These are phyloP conservation scores for Plasmodium sp. DNA, from an alignment of 169 alveolate genomes.

Conservation along the genomic window DNA sequence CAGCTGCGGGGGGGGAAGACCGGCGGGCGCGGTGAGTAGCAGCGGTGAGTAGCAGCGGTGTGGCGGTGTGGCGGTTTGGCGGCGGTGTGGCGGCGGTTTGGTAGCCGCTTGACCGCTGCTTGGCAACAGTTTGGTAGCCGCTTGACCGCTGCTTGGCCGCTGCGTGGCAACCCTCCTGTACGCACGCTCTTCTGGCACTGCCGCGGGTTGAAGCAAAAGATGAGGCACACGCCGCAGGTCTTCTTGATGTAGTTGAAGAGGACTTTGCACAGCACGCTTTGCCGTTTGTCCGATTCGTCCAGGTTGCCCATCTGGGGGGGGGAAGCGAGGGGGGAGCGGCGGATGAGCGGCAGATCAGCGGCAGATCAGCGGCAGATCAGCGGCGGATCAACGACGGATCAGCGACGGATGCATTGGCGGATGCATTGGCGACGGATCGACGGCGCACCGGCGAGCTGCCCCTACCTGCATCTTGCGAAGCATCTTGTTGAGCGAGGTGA, in stretches of 20 bases:
- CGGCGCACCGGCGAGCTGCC: background rate
- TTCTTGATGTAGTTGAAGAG: slow-evolving; percentile 54
- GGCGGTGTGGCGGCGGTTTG: background rate
- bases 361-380: too few relatives aligned
- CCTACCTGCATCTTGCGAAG: slow-evolving; percentile 52
- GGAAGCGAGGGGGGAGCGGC: background rate
- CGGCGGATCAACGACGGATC: background rate
- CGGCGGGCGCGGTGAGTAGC: background rate
- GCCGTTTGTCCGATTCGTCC: slow-evolving; percentile 70
- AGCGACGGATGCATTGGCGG: background rate
- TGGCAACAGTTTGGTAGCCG: too few relatives aligned
- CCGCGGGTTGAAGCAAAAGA: slow-evolving; percentile 59
- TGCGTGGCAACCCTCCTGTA: background rate
- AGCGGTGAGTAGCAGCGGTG: background rate
- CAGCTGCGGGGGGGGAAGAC: background rate
- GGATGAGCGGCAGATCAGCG: background rate
- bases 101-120: too few relatives aligned
- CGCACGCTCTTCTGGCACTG: slow-evolving; percentile 55
- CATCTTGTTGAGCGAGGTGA: slow-evolving; percentile 60
- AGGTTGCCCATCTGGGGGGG: slow-evolving; percentile 45
- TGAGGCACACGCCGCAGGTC: slow-evolving; percentile 66
- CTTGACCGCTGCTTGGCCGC: too few relatives aligned
- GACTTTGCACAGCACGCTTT: slow-evolving; percentile 66
- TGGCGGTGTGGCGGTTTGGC: background rate
- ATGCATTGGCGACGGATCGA: background rate